Base-by-base conservation (phyloP, 2,329 filamentous ascomycete species). In the Trichoderma atroviride region DNA sequence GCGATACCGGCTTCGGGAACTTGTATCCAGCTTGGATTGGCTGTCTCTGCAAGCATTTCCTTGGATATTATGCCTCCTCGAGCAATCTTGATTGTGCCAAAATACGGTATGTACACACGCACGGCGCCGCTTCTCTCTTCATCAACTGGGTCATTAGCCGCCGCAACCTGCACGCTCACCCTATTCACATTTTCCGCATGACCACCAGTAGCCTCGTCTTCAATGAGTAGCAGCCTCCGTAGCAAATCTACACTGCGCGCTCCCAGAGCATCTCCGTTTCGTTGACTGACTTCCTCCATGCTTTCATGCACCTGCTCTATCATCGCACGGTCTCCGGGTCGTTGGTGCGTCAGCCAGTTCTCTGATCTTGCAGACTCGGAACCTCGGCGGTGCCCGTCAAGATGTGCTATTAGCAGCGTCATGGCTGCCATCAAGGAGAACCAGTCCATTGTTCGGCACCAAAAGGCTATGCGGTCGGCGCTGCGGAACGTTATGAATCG, bases 401-500 rank as follows among this genome's bases (percentile, higher is more conserved):
- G 47, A 50, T 50, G 47, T 50, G 47, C 47, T 22, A 50, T 50
- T 5, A 50, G n/a, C 4, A 50, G 47, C 10, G 47, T 50, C 52
- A 55, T 27, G 52, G 27, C 52, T 13, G 27, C 22, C 58, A 60
- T 27, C 16, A 40, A 29, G n/a, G 58, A 60, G 10, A 81, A 70
- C 68, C 82, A 80, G 71, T 83, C 81, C 19, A 79, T 72, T 0
- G 73, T 72, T 0, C 80, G 77, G 68, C 76, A 81, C 73, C 75
- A 77, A 59, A 72, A 75, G 5, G 76, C 73, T 10, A 76, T 73
- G 0, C 71, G 62, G 33, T 78, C 77, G 70, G 77, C 76, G 14
- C 56, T 74, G 31, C 79, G 79, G 66, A 79, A 77, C 16, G 74
- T 62, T 57, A 81, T 74, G 70, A 78, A 81, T 19, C 80, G 78